Evolutionary conservation across 345 rosid genomes (phyloP), one percentile per base, ranked within the genome.

Genomic region (Heritiera fomes): DNA sequence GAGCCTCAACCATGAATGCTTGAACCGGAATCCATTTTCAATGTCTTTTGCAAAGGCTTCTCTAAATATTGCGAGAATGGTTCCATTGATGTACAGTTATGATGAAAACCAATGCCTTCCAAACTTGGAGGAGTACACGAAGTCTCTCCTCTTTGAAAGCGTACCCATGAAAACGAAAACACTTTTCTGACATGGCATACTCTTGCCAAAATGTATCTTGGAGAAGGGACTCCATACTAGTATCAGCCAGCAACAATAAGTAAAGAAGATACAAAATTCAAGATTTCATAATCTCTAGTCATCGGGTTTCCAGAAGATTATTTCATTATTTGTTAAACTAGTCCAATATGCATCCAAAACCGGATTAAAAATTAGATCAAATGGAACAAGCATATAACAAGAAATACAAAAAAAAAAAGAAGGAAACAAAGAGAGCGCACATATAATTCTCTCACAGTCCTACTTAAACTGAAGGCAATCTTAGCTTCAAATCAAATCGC

Each of bases 41-140:
- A 8, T 71, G n/a, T 10, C 84, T 61, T 89, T 89, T 62, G 56
- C 46, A 0, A 79, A 73, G 32, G 87, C 85, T 80, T 81, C 82
- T 52, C 87, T 87, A 11, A 83, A 89, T 76, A 47, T 84, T 13
- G 91, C 92, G 8, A 89, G 92, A 67, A 86, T 83, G 88, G 90
- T 89, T 7, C 91, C 90, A 1, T 23, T 89, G 80, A 88, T 91
- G 91, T 89, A 91, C n/a, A 41, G 41, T 50, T 89, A 89, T 7
- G 90, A 88, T n/a, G 80, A 80, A 52, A 77, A 71, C 28, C 84
- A 80, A 46, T 38, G 80, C 8, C 91, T 90, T 46, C 89, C 92
- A 2, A 17, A n/a, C 49, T 85, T 89, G 17, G 81, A 88, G 20
- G 78, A 78, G n/a, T 74, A 82, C 55, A 63, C 86, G 63, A 79